Evolutionary conservation across 805 yeast species (phyloP).

Genomic region (Candida dajiaensis): DNA sequence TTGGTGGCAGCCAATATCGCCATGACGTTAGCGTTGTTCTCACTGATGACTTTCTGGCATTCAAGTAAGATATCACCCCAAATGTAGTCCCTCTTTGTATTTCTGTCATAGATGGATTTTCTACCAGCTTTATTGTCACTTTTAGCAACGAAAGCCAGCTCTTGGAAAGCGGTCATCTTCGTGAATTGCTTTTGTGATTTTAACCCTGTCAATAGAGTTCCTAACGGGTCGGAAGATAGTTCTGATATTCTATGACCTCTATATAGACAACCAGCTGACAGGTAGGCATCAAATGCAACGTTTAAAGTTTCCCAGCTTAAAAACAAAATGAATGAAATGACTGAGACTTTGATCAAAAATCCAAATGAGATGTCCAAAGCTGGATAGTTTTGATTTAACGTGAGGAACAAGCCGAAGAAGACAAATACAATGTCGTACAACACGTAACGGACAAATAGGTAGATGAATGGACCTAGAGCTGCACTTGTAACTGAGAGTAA

Average conservation of each 20-base stretch:
- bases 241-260: constrained; percentile 56
- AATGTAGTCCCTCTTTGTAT: constrained; percentile 36
- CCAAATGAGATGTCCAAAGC: constrained; percentile 28
- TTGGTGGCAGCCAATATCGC: constrained; percentile 3
- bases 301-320: constrained; percentile 51
- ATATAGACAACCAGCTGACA: constrained; percentile 67
- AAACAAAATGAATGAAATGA: constrained; percentile 30
- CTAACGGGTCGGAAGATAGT: constrained; percentile 54
- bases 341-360: constrained; percentile 26
- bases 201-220: constrained; percentile 59
- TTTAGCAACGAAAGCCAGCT: constrained; percentile 58
- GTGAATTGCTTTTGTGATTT: constrained; percentile 44
- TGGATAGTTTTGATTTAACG: constrained; percentile 37
- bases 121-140: constrained; percentile 43
- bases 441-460: constrained; percentile 33
- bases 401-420: constrained; percentile 28
- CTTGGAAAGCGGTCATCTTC: constrained; percentile 69
- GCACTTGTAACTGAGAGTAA: constrained; percentile 22
- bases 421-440: constrained; percentile 34
- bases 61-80: constrained; percentile 62
- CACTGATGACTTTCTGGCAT: constrained; percentile 49
- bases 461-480: constrained; percentile 28
- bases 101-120: constrained; percentile 45
- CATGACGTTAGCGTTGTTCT: constrained; percentile 38
- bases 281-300: constrained; percentile 55